A percentile compares a stretch with the other conserved stretches of the same genome.
Evolutionary conservation across 1,284 basidiomycete species (phyloP).

Genomic region (Ustilago cynodontis): DNA sequence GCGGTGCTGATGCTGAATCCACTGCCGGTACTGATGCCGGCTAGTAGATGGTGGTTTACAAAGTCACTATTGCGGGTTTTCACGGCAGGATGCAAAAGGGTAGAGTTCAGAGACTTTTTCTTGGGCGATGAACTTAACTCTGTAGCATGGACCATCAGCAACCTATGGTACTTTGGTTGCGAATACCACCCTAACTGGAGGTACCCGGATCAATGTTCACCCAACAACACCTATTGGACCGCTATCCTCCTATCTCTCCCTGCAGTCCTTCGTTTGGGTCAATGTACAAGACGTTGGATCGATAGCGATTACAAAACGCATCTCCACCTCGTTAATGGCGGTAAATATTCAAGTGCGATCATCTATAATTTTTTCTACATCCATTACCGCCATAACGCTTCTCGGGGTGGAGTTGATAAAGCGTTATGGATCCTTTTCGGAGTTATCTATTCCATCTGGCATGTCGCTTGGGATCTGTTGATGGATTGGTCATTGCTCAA

Average conservation of each 20-base stretch:
- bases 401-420: slow-evolving; percentile 19
- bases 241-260: slow-evolving; percentile 77
- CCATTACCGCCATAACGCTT: slow-evolving; percentile 63
- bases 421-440: slow-evolving; percentile 74
- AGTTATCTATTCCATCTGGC: slow-evolving; percentile 78
- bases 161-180: slow-evolving; percentile 76
- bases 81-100: slow-evolving; percentile 76
- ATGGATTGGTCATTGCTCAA: slow-evolving; percentile 77
- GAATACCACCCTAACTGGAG: slow-evolving; percentile 73
- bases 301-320: slow-evolving; percentile 77
- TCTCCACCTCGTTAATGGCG: slow-evolving; percentile 87
- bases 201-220: slow-evolving; percentile 52
- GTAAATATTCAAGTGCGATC: slow-evolving; percentile 65
- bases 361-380: slow-evolving; percentile 67
- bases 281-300: slow-evolving; percentile 85
- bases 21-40: slow-evolving; percentile 77
- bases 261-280: slow-evolving; percentile 80
- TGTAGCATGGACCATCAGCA: slow-evolving; percentile 69
- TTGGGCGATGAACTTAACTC: slow-evolving; percentile 70
- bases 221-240: slow-evolving; percentile 64
- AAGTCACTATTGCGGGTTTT: slow-evolving; percentile 75
- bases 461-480: slow-evolving; percentile 79
- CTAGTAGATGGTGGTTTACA: slow-evolving; percentile 84
- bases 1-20: slow-evolving; percentile 80
- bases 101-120: slow-evolving; percentile 70